Evolutionary conservation across 768 basidiomycete species (phyloP), one percentile per base, ranked within the genome.

Genomic region (Naganishia vishniacii): DNA sequence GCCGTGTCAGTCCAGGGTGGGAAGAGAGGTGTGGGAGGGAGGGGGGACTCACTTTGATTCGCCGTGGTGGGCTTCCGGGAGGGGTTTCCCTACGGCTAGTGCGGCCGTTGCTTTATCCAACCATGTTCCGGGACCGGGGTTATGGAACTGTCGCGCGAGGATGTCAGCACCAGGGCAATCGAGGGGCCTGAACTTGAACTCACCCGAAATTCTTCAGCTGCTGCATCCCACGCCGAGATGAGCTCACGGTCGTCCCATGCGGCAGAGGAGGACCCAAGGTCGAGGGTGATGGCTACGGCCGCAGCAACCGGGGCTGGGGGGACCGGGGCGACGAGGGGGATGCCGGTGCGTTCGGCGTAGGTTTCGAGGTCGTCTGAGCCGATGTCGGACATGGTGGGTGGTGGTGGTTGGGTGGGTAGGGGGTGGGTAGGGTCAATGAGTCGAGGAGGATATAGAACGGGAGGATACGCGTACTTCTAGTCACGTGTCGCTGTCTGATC

Each of bases 221-320:
- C 75, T 11, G 71, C 69, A 62, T 77, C 74, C 46, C 70, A 74
- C 18, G 69, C 69, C 25, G 62, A 65, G 45, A 77, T 64, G 12
- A 77, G 66, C 59, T 75, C 74, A n/a, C 71, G 28, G 62, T 77
- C 75, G 48, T 77, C 75, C 75, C 75, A 77, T 37, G 71, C 73
- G 12, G 65, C 71, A 18, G 61, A 65, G 1, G 42, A 46, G 18
- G 34, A 31, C 13, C 49, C 49, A 9, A 51, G 15, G 32, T 51
- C 49, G 28, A 51, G 32, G 2, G 49, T 32, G 49, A 51, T 51
- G n/a, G n/a, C 32, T n/a, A 31, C 49, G 20, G 29, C 49, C 1
- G 34, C 49, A 4, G 32, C 49, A n/a, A 51, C 31, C 9, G 49
- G 18, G 34, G 49, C 3, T 31, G 25, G 16, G 32, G 49, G 7